phyloP scores from a whole-genome alignment of 1,139 yeast genomes.

The Blastobotrys indianensis region DNA sequence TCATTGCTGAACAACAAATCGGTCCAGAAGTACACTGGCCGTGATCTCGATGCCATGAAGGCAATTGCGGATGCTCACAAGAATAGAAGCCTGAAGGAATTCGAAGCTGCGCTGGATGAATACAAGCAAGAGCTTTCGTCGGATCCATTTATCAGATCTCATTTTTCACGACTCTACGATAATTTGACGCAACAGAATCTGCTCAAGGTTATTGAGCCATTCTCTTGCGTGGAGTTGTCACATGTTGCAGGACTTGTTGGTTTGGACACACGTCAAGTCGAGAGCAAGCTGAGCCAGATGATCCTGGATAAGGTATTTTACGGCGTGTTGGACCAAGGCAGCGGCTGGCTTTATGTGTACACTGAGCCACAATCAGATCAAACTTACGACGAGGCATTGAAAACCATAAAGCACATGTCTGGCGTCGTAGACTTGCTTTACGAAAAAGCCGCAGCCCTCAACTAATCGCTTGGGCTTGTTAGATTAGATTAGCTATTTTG shows the following conservation, averaged over 20 bases:
- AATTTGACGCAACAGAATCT: slow-evolving; percentile 88
- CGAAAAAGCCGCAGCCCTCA: slow-evolving; percentile 83
- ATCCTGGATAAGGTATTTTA: slow-evolving; percentile 88
- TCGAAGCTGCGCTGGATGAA: slow-evolving; percentile 68
- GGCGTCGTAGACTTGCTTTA: slow-evolving; percentile 85
- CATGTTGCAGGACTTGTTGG: slow-evolving; percentile 88
- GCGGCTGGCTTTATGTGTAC: slow-evolving; percentile 92
- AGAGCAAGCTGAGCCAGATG: slow-evolving; percentile 94
- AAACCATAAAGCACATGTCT: slow-evolving; percentile 80
- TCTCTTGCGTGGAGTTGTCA: slow-evolving; percentile 85
- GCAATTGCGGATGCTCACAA: slow-evolving; percentile 87
- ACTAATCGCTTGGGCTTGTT: too few species aligned
- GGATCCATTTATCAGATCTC: slow-evolving; percentile 86
- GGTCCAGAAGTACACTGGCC: slow-evolving; percentile 72
- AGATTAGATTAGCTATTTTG: slow-evolving; percentile 12
- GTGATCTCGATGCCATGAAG: slow-evolving; percentile 83
- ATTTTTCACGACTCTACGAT: slow-evolving; percentile 88
- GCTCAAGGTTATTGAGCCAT: slow-evolving; percentile 92
- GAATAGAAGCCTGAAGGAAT: slow-evolving; percentile 84
- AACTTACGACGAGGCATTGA: slow-evolving; percentile 82
- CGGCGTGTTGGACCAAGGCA: slow-evolving; percentile 97
- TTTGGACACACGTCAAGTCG: slow-evolving; percentile 80
- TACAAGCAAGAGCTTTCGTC: slow-evolving; percentile 73
- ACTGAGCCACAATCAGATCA: slow-evolving; percentile 87
- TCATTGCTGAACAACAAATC: slow-evolving; percentile 71